Evolutionary conservation across 1,139 yeast species (phyloP).

Genomic region (Petasospora fabianii): DNA sequence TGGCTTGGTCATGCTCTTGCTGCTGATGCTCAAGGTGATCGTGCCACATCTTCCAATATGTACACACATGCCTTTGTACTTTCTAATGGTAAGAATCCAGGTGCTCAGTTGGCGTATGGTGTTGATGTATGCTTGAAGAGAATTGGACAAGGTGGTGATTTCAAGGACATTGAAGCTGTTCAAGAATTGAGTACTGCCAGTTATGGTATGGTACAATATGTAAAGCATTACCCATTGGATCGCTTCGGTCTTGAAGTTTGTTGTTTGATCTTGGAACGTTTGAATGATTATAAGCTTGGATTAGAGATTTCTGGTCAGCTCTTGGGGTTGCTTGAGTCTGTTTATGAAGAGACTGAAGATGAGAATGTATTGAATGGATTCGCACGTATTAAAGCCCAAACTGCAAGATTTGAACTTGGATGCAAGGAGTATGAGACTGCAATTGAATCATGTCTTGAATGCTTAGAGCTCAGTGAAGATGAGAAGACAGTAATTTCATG

Average conservation of each 20-base stretch:
- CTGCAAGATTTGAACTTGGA: conserved; percentile 70
- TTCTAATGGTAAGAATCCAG: conserved; percentile 70
- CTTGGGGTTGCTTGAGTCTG: conserved; percentile 48
- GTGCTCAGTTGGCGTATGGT: conserved; percentile 72
- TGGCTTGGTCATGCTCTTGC: conserved; percentile 88
- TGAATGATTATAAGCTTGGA: conserved; percentile 57
- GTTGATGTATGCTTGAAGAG: conserved; percentile 45
- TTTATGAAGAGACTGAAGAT: conserved; percentile 57
- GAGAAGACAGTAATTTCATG: conserved; percentile 48
- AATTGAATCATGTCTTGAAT: conserved; percentile 55
- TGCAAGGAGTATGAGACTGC: conserved; percentile 51
- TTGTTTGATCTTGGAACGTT: conserved; percentile 63
- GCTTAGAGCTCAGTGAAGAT: conserved; percentile 48
- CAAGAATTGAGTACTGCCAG: conserved; percentile 68
- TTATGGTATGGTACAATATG: conserved; percentile 68
- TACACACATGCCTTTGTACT: conserved; percentile 76
- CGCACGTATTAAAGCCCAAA: conserved; percentile 60
- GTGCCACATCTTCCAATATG: conserved; percentile 46
- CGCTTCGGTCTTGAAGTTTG: conserved; percentile 59
- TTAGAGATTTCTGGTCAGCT: conserved; percentile 44
- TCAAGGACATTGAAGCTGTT: conserved; percentile 52
- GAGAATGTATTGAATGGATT: conserved; percentile 45
- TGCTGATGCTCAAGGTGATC: conserved; percentile 56
- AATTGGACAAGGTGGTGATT: conserved; percentile 40
- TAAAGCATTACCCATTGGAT: conserved; percentile 65